These are phyloP conservation scores for Babesia ovata DNA, from an alignment of 169 alveolate species.

Conservation along the genomic window DNA sequence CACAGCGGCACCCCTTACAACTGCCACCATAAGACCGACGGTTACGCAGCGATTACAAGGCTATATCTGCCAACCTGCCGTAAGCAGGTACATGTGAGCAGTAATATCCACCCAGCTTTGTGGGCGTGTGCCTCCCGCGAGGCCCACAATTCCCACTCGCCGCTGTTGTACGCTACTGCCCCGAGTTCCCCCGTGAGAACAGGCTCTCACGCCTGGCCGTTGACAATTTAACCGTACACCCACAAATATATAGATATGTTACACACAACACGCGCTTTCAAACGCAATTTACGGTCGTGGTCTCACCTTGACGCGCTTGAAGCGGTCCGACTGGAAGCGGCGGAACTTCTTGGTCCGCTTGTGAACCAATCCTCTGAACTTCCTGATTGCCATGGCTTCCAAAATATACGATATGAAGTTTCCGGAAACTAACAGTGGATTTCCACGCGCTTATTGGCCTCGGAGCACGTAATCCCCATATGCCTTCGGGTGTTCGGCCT, in stretches of 20 bases:
- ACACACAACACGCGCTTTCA: not conserved
- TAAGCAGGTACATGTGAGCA: too few species aligned
- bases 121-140: not conserved
- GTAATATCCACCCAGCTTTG: too few species aligned
- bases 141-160: not conserved
- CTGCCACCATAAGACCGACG: too few species aligned
- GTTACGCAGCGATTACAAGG: too few species aligned
- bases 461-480: constrained; percentile 15
- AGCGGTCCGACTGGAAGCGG: constrained; percentile 95
- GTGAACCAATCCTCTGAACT: constrained; percentile 85
- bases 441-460: not conserved
- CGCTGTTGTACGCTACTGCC: not conserved
- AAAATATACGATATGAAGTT: constrained; percentile 11
- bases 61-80: too few species aligned
- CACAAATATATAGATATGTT: not conserved
- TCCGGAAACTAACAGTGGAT: not conserved
- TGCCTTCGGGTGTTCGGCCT: constrained; percentile 3
- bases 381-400: constrained; percentile 76
- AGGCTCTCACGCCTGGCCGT: not conserved
- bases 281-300: not conserved
- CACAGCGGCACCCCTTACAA: too few species aligned
- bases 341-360: constrained; percentile 92
- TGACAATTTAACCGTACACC: not conserved
- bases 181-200: not conserved
- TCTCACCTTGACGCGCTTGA: constrained; percentile 89